phyloP scores from a whole-genome alignment of 371 early-diverging fungal genomes.

The Haplosporangium sp. region DNA sequence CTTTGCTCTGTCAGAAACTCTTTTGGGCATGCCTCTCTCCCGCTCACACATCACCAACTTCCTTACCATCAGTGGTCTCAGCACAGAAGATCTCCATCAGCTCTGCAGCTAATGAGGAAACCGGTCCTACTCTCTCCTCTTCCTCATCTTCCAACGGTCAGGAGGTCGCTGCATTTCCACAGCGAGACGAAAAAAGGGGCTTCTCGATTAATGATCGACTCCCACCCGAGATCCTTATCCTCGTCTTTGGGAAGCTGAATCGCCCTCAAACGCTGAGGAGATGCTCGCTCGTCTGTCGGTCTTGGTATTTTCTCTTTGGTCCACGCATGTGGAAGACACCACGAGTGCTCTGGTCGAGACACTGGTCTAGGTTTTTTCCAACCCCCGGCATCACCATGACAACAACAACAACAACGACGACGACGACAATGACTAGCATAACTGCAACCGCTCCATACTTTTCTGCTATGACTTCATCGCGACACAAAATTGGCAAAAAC shows the following conservation, averaged over 20 bases:
- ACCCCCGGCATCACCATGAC: slow-evolving; percentile 4
- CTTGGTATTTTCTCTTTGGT: slow-evolving; percentile 35
- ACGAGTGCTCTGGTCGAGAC: slow-evolving; percentile 47
- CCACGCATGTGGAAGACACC: slow-evolving; percentile 42
- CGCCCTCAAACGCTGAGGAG: slow-evolving; percentile 14
- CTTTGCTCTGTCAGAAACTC: neutral
- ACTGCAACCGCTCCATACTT: too few relatives aligned
- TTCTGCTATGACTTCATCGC: too few relatives aligned
- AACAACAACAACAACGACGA: neutral
- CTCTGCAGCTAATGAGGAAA: too few relatives aligned
- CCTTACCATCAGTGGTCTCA: neutral
- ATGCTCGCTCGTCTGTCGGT: slow-evolving; percentile 44
- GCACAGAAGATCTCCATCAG: too few relatives aligned
- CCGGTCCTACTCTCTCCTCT: too few relatives aligned
- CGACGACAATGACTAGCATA: neutral
- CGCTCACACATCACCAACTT: neutral
- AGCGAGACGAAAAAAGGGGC: neutral
- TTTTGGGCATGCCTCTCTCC: too few relatives aligned
- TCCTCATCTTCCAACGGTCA: too few relatives aligned
- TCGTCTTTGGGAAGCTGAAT: slow-evolving; percentile 26
- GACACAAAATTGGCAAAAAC: too few relatives aligned
- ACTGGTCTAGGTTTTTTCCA: slow-evolving; percentile 47
- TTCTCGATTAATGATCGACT: slow-evolving; percentile 34
- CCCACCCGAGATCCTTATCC: slow-evolving; percentile 31
- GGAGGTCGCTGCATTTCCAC: too few relatives aligned